Percentiles rank a stretch among this genome's conserved stretches.
Evolutionary conservation across 2,329 filamentous ascomycete genomes (phyloP).

Genomic region (Ophiostoma himal-ulmi): DNA sequence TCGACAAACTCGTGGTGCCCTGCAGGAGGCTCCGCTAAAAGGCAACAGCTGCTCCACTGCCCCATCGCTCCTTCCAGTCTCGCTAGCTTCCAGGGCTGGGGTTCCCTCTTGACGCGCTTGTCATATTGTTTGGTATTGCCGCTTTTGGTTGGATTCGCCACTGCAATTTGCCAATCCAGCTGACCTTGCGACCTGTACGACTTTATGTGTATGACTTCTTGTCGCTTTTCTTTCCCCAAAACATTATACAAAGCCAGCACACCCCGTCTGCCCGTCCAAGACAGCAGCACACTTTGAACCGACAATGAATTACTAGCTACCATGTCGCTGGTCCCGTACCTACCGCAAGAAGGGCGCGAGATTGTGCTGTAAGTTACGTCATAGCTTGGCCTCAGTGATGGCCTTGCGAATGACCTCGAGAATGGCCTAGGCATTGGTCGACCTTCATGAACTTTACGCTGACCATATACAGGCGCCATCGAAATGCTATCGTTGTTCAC

Average conservation of each 20-base stretch:
- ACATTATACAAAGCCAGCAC: background rate
- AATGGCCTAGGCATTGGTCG: background rate
- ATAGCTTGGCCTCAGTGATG: conserved; percentile 15
- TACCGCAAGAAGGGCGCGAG: conserved; percentile 65
- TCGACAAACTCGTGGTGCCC: background rate
- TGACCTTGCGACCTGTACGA: conserved; percentile 6
- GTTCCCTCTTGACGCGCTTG: background rate
- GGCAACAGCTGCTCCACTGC: background rate
- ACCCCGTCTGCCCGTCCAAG: background rate
- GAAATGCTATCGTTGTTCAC: conserved; percentile 85
- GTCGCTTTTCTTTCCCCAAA: background rate
- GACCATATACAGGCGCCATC: conserved; percentile 63
- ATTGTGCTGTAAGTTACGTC: conserved; percentile 64
- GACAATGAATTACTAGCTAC: background rate
- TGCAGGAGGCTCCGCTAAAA: conserved; percentile 4
- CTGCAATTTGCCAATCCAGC: background rate
- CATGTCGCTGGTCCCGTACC: conserved; percentile 71
- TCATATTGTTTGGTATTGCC: conserved; percentile 6
- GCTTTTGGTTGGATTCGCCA: background rate
- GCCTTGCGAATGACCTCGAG: background rate
- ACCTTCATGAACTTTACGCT: background rate
- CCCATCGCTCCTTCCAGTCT: background rate
- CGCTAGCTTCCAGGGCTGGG: background rate
- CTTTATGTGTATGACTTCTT: background rate
- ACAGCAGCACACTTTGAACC: background rate